Evolutionary conservation across 257 asterid species (phyloP).

Genomic region (Craterostigma plantagineum): DNA sequence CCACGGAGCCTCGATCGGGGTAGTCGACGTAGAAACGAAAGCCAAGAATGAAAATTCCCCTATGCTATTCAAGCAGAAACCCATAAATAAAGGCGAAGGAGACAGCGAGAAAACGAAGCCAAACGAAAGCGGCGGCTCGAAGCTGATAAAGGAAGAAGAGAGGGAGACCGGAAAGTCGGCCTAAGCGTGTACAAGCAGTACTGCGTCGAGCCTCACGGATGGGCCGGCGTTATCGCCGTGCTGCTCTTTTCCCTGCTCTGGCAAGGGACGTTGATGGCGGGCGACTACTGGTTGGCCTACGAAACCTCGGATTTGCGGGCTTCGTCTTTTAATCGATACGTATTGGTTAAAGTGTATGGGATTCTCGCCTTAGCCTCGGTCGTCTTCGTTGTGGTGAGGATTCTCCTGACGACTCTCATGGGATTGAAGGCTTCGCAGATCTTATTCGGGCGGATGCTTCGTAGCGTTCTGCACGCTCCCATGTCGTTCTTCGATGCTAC

Average conservation of each 20-base stretch:
- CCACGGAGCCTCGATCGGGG: constrained; percentile 83
- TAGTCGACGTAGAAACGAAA: constrained; percentile 63
- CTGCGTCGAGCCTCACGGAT: constrained; percentile 64
- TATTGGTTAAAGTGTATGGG: constrained; percentile 55
- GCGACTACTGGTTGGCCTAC: constrained; percentile 87
- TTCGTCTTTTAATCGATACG: constrained; percentile 43
- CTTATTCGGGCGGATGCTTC: constrained; percentile 66
- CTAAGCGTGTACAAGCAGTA: constrained; percentile 61
- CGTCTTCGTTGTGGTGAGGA: constrained; percentile 27
- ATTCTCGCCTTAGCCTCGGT: constrained; percentile 27
- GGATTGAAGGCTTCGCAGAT: constrained; percentile 82
- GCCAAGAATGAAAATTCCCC: constrained; percentile 17
- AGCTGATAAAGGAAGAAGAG: constrained; percentile 86
- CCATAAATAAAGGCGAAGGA: constrained; percentile 29
- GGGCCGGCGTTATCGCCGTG: constrained; percentile 51
- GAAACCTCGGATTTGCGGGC: constrained; percentile 59
- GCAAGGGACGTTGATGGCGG: constrained; percentile 68
- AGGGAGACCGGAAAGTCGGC: constrained; percentile 64
- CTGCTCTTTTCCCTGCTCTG: constrained; percentile 33
- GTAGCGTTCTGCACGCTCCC: constrained; percentile 74
- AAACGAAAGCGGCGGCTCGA: constrained; percentile 24
- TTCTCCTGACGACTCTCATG: constrained; percentile 35
- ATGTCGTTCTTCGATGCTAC: constrained; percentile 97
- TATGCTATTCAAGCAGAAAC: constrained; percentile 17
- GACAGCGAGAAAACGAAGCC: constrained; percentile 24